These are phyloP conservation scores for Stagonosporopsis tanaceti DNA, from an alignment of 2,329 filamentous ascomycete species.

Conservation along the genomic window DNA sequence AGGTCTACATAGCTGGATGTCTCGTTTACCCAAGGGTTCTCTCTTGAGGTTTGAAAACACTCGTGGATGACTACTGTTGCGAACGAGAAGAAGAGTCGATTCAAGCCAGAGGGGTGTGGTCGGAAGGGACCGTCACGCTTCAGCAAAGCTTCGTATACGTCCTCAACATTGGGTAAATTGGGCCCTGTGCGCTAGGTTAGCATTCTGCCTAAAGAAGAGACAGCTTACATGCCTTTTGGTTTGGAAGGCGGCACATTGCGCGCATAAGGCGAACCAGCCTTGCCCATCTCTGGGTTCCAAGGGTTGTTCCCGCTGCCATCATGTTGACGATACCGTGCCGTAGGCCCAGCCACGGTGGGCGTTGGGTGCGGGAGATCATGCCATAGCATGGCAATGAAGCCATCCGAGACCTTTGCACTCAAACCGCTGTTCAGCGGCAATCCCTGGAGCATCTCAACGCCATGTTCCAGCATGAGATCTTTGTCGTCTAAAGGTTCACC, in stretches of 20 bases:
- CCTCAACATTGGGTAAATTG: slow-evolving; percentile 68
- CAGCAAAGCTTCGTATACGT: slow-evolving; percentile 69
- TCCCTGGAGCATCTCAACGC: slow-evolving; percentile 61
- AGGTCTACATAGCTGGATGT: slow-evolving; percentile 79
- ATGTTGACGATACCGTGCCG: slow-evolving; percentile 53
- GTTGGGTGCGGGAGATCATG: slow-evolving; percentile 62
- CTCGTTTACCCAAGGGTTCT: slow-evolving; percentile 67
- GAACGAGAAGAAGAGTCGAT: slow-evolving; percentile 74
- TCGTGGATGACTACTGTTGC: slow-evolving; percentile 70
- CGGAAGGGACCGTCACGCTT: slow-evolving; percentile 65
- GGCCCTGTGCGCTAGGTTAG: slow-evolving; percentile 32
- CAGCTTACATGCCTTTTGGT: slow-evolving; percentile 52
- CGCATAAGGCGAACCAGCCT: slow-evolving; percentile 63
- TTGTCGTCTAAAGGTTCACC: slow-evolving; percentile 72
- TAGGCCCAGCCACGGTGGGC: slow-evolving; percentile 57
- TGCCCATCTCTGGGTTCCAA: slow-evolving; percentile 61
- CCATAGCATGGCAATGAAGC: slow-evolving; percentile 63
- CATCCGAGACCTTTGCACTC: slow-evolving; percentile 57
- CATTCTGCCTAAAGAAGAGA: slow-evolving; percentile 39
- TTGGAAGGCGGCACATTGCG: slow-evolving; percentile 64
- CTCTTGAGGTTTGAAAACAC: slow-evolving; percentile 69
- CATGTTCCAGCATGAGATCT: slow-evolving; percentile 54
- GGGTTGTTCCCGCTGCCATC: slow-evolving; percentile 57
- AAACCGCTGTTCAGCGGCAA: slow-evolving; percentile 60
- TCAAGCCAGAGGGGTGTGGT: slow-evolving; percentile 73